Conservation (phyloP, 2,329 filamentous ascomycete genomes). For the Pseudocercospora vitis region DNA sequence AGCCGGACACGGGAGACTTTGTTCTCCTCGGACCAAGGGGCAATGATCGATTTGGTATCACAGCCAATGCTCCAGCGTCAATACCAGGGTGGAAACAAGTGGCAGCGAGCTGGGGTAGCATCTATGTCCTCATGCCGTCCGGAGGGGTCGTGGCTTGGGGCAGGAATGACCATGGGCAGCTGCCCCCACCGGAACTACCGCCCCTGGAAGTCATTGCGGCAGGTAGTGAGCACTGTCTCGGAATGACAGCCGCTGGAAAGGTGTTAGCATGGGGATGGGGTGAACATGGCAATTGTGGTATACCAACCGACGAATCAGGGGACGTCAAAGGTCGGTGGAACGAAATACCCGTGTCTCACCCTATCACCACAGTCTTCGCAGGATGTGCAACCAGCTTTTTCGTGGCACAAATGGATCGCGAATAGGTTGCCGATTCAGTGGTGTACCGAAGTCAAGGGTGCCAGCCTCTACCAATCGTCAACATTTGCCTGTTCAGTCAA, state of each 20-base stretch:
- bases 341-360: constrained; percentile 57
- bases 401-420: constrained; percentile 41
- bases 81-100: constrained; percentile 65
- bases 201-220: constrained; percentile 65
- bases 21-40: constrained; percentile 73
- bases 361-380: constrained; percentile 67
- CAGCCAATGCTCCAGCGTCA: constrained; percentile 49
- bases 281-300: constrained; percentile 94
- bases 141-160: constrained; percentile 73
- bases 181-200: constrained; percentile 65
- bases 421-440: background rate
- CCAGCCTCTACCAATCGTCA: background rate
- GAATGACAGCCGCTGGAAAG: constrained; percentile 61
- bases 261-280: constrained; percentile 94
- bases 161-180: constrained; percentile 78
- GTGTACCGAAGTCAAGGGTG: background rate
- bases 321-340: constrained; percentile 71
- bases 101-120: constrained; percentile 76
- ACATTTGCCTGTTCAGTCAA: constrained; percentile 35
- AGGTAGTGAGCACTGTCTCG: constrained; percentile 88
- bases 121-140: constrained; percentile 67
- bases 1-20: constrained; percentile 58
- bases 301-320: constrained; percentile 58
- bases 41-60: constrained; percentile 60
- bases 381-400: constrained; percentile 91